Base-by-base conservation (phyloP, 768 basidiomycete genomes). In the Psilocybe tampanensis region DNA sequence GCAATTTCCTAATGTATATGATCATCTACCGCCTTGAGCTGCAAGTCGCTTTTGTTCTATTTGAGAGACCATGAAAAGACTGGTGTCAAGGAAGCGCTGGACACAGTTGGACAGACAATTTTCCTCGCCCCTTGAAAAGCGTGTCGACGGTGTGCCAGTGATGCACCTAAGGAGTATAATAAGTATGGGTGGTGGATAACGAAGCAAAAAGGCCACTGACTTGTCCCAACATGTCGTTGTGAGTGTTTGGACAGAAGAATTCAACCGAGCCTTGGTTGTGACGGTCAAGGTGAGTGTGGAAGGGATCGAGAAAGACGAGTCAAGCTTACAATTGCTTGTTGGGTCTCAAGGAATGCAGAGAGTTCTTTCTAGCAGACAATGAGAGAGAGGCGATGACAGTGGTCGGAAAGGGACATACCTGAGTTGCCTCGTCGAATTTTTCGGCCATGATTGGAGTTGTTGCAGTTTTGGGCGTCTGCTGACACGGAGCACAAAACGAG, bases 191-290 rank as follows among this genome's bases (percentile, higher is more conserved):
- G 44, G 47, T 15, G 18, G 59, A 34, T 17, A 24, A 41, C 52
- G 24, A n/a, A 23, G 36, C 44, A 44, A 54, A 48, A 48, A 29
- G 50, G 57, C 44, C 49, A 78, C 84, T 70, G 66, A 95, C 93
- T 95, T 94, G 78, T 94, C 90, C 92, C 94, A 95, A 71, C 94
- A 95, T 74, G 86, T 86, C 65, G 82, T 82, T 17, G 94, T 95
- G 62, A 95, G 80, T 48, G 78, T 83, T 60, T 94, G 93, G 42
- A 95, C 86, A 24, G 82, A 76, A 22, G 82, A 75, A 64, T 93
- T 84, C 48, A 92, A 64, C 59, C 74, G 77, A 18, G 80, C 80
- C 76, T 80, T 55, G 49, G 56, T 26, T 61, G 43, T 45, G 53
- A 32, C 56, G n/a, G 56, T 48, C n/a, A 48, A 33, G 47, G 23